Evolutionary conservation across 1,139 yeast species (phyloP), one percentile per base, ranked within the genome.

Genomic region (Candida tetrigidarum): DNA sequence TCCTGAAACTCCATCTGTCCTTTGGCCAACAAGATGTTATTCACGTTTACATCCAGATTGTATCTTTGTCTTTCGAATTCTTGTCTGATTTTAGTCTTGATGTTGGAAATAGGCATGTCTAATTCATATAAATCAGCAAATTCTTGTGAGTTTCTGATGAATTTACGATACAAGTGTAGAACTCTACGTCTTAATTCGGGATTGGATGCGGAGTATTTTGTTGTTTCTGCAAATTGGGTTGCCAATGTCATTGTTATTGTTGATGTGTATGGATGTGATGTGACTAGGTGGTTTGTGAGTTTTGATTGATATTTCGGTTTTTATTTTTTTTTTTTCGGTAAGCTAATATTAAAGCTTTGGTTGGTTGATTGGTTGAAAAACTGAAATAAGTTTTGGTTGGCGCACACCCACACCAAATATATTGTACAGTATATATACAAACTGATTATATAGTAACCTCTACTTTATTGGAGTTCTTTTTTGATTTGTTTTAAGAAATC

Each of bases 1-100:
- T 89, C 96, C 64, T 89, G 96, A 66, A 83, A 89, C 67, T 89
- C 96, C 93, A 87, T 87, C 60, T 87, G 93, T 6, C 95, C 96
- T 71, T 86, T 86, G 74, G 86, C 83, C 56, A 83, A 80, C 48
- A 88, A 74, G 14, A 86, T 76, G 64, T 88, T 89, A 53, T 78
- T 72, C 35, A 86, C 81, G 26, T 81, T 81, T 51, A 84, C 65
- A 60, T 86, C 90, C 48, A 71, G 69, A 42, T 87, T 88, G 61
- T 75, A 86, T 62, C 96, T 78, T 60, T 89, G 84, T 71, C 96
- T 66, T 69, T 89, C 96, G 57, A 89, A 89, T 66, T 89, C 96
- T 66, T 88, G 96, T 77, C 96, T 84, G 54, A 89, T 78, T 67
- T 86, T 87, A 48, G 96, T 86, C 66, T 89, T 84, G 50, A 88